phyloP scores from a whole-genome alignment of 768 basidiomycete species.

The Panaeolus cyanescens region DNA sequence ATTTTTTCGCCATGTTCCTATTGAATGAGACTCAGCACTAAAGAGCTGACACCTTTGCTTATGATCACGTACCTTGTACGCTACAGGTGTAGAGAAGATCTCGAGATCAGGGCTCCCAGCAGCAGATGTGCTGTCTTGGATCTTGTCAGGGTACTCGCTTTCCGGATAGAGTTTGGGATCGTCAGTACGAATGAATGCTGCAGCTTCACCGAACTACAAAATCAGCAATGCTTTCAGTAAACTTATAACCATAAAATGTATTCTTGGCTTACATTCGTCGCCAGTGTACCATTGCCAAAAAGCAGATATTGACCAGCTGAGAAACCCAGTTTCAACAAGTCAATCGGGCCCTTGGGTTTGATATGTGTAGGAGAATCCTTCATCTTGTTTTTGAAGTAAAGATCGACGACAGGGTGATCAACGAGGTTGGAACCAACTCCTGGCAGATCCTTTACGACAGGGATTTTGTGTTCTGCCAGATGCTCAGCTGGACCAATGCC shows the following conservation, averaged over 20 bases:
- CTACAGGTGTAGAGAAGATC: constrained; percentile 43
- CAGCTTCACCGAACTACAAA: constrained; percentile 50
- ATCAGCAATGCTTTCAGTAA: background rate
- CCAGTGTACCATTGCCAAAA: constrained; percentile 41
- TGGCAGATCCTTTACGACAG: constrained; percentile 62
- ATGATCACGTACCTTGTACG: constrained; percentile 34
- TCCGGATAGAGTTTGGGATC: constrained; percentile 51
- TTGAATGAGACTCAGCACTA: background rate
- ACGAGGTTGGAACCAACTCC: constrained; percentile 75
- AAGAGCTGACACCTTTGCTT: background rate
- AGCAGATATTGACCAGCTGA: constrained; percentile 44
- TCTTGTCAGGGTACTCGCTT: constrained; percentile 31
- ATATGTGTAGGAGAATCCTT: constrained; percentile 45
- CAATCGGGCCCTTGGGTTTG: constrained; percentile 28
- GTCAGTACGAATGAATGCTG: constrained; percentile 59
- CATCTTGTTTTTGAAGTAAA: constrained; percentile 55
- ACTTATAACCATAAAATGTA: background rate
- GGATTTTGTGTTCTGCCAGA: constrained; percentile 55
- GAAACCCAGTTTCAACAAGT: constrained; percentile 26
- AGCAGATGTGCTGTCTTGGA: constrained; percentile 48
- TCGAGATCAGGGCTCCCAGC: constrained; percentile 51
- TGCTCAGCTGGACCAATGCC: constrained; percentile 73
- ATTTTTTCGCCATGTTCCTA: constrained; percentile 37
- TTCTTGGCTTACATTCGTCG: constrained; percentile 48
- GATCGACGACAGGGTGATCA: constrained; percentile 67